Conservation (phyloP, 2,329 filamentous ascomycete species). For the Aspergillus eucalypticola region DNA sequence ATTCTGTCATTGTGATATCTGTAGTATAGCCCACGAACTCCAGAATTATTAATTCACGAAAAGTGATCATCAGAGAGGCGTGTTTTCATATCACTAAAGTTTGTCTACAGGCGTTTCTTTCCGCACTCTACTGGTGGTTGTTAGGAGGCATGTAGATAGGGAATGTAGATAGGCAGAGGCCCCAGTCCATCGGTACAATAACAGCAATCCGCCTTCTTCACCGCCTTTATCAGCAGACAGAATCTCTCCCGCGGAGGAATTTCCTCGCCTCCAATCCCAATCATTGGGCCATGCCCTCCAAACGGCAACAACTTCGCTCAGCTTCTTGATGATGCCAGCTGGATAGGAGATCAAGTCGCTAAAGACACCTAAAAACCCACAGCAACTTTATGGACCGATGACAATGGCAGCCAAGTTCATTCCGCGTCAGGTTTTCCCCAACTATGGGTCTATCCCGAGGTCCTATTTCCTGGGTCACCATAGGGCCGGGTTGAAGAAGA, state of each 20-base stretch:
- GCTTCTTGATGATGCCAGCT: conserved; percentile 6
- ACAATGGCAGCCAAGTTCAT: conserved; percentile 57
- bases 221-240: conserved; percentile 7
- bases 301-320: not conserved
- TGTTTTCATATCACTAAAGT: too few species aligned
- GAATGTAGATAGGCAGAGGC: too few species aligned
- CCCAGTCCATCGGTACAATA: not conserved
- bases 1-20: too few species aligned
- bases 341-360: not conserved
- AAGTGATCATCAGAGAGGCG: too few species aligned
- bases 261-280: not conserved
- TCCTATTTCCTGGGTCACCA: conserved; percentile 97
- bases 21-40: too few species aligned
- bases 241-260: not conserved
- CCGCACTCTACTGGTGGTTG: too few species aligned
- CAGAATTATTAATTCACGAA: too few species aligned
- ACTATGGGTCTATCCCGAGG: conserved; percentile 73
- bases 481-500: conserved; percentile 73
- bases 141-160: too few species aligned
- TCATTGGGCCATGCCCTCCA: not conserved
- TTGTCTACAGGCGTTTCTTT: too few species aligned
- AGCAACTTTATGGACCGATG: not conserved
- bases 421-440: conserved; percentile 71
- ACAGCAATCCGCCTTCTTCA: conserved; percentile 8
- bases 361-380: not conserved